Percentiles rank a stretch among this genome's conserved stretches.
Conservation (phyloP, 2,329 filamentous ascomycete species). For the Fusarium poae region DNA sequence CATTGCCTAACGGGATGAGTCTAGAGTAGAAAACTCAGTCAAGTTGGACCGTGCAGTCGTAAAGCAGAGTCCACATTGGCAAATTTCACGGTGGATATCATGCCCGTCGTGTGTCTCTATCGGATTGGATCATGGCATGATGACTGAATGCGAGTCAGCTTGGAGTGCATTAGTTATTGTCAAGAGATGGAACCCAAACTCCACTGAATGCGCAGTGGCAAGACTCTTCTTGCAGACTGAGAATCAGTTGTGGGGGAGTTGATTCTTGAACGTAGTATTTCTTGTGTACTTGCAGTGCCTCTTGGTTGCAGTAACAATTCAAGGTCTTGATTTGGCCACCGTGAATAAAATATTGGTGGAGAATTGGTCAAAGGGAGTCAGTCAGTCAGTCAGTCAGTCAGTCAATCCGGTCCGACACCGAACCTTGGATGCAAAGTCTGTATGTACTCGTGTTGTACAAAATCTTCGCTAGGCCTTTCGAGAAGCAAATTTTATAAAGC, state of each 20-base stretch:
- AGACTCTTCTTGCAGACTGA: background rate
- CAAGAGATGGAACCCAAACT: conserved; percentile 24
- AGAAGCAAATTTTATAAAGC: conserved; percentile 3
- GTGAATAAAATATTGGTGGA: conserved; percentile 34
- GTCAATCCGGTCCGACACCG: background rate
- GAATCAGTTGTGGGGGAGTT: conserved; percentile 10
- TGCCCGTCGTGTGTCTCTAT: conserved; percentile 33
- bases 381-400: background rate
- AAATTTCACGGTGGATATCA: conserved; percentile 30
- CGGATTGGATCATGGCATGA: conserved; percentile 27
- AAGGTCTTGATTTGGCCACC: conserved; percentile 39
- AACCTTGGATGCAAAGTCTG: conserved; percentile 5
- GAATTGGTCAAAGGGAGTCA: conserved; percentile 2
- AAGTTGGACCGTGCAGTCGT: conserved; percentile 11
- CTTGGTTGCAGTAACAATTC: conserved; percentile 8
- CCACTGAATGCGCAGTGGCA: conserved; percentile 2
- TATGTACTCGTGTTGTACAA: background rate
- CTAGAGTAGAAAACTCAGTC: conserved; percentile 3
- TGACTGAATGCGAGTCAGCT: conserved; percentile 38
- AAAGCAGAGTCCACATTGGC: background rate
- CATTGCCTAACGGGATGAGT: conserved; percentile 10
- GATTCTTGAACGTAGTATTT: conserved; percentile 21
- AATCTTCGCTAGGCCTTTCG: background rate
- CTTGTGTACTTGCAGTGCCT: conserved; percentile 22
- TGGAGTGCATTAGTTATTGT: conserved; percentile 23